Percentiles rank a stretch among this genome's conserved stretches.
Evolutionary conservation across 257 asterid species (phyloP).

Genomic region (Nicotiana otophora): DNA sequence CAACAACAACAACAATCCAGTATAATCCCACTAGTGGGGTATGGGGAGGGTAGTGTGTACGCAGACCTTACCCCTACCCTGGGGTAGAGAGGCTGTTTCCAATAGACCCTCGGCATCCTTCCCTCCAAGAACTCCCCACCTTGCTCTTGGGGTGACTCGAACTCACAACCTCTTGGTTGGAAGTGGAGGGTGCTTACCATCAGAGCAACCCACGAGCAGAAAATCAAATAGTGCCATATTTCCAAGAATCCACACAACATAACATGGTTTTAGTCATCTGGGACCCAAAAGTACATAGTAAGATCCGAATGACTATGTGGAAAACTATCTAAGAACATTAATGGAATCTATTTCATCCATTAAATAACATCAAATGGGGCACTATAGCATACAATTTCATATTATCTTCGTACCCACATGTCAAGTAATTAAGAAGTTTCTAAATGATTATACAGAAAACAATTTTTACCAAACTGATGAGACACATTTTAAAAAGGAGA

Average conservation of each 20-base stretch:
- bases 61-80: too few species aligned
- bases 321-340: background rate
- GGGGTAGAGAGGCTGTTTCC: too few species aligned
- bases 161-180: too few species aligned
- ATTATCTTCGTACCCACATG: conserved; percentile 3
- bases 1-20: too few species aligned
- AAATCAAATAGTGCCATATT: background rate
- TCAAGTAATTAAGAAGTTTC: background rate
- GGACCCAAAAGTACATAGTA: background rate
- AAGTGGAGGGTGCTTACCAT: too few species aligned
- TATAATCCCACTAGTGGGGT: too few species aligned
- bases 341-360: background rate
- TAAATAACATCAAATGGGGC: background rate
- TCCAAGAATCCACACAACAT: background rate
- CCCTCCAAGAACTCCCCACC: too few species aligned
- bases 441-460: conserved; percentile 6
- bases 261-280: background rate
- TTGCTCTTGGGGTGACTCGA: too few species aligned
- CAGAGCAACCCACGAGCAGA: too few species aligned
- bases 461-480: conserved; percentile 26
- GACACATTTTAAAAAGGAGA: background rate
- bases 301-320: background rate
- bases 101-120: too few species aligned
- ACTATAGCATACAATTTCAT: background rate
- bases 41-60: too few species aligned